phyloP scores from a whole-genome alignment of 2,329 filamentous ascomycete species.

The Ophiocordyceps camponoti-leonardi region DNA sequence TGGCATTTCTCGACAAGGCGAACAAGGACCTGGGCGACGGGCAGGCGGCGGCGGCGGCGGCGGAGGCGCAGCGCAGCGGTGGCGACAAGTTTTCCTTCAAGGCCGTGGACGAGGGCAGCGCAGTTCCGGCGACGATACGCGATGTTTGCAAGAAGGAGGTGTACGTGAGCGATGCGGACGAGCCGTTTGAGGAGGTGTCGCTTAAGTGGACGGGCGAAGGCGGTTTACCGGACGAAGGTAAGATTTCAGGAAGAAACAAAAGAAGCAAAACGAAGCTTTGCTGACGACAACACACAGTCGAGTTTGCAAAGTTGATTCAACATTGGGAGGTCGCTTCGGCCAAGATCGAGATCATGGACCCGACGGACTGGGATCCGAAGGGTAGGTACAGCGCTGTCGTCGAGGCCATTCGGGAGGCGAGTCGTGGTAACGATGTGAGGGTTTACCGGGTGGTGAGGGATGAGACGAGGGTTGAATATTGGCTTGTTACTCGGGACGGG shows the following conservation, averaged over 20 bases:
- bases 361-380: conserved; percentile 54
- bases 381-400: conserved; percentile 54
- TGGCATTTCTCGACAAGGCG: conserved; percentile 71
- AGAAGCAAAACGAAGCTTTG: neutral
- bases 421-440: conserved; percentile 48
- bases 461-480: conserved; percentile 57
- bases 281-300: conserved; percentile 25
- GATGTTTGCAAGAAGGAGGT: conserved; percentile 34
- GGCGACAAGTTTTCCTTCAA: conserved; percentile 24
- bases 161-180: conserved; percentile 71
- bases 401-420: conserved; percentile 48
- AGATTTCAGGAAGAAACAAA: conserved; percentile 10
- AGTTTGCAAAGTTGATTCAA: conserved; percentile 52
- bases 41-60: conserved; percentile 1
- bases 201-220: conserved; percentile 38
- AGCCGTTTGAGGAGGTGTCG: conserved; percentile 65
- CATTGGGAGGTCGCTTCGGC: conserved; percentile 35
- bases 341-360: conserved; percentile 46
- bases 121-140: conserved; percentile 42
- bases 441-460: conserved; percentile 56
- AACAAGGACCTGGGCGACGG: conserved; percentile 56
- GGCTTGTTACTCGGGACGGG: conserved; percentile 49
- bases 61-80: conserved; percentile 2
- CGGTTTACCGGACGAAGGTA: conserved; percentile 44
- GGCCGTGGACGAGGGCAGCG: conserved; percentile 31